Evolutionary conservation across 176 grass and related monocot genomes (phyloP), one percentile per base, ranked within the genome.

Genomic region (Melocanna baccifera): DNA sequence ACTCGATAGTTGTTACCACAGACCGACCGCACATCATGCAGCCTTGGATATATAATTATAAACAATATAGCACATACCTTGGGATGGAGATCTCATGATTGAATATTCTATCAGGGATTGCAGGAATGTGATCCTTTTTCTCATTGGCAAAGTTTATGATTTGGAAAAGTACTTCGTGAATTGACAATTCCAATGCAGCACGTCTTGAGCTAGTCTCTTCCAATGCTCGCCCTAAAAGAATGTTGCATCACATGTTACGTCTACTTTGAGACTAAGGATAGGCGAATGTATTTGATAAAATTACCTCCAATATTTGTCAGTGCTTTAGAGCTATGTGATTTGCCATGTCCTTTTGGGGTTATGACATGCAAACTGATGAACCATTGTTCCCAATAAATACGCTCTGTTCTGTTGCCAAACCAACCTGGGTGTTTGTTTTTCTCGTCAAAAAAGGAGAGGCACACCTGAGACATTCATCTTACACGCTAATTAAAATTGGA

Each of bases 91-190:
- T 95, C 73, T 98, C 96, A 10, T 98, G 94, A 67, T 92, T 94
- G 77, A 94, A 98, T 64, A 92, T 95, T 77, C 94, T 86, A 52
- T 95, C 92, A 63, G 89, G 87, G 26, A 95, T 80, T 20, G 91
- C 52, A 71, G 96, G 93, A 61, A 98, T 94, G 45, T 98, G 93
- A 62, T 98, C 93, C 74, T 94, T 92, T 73, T 98, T 98, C 77
- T 98, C 91, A 63, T 98, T 98, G 19, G 91, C 93, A 28, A 95
- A 98, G 64, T 81, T 89, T 81, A 98, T 95, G 64, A 98, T 92
- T 71, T 95, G 96, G 79, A 95, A 94, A 50, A 98, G n/a, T 26
- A 95, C 86, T 70, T 98, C 93, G 13, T 91, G 89, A 71, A 98
- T 56, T 12, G 77, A 86, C 6, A 78, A 81, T 58, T 85, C 91